Conservation (phyloP, 2,329 filamentous ascomycete species). For the Aschersonia sp. region DNA sequence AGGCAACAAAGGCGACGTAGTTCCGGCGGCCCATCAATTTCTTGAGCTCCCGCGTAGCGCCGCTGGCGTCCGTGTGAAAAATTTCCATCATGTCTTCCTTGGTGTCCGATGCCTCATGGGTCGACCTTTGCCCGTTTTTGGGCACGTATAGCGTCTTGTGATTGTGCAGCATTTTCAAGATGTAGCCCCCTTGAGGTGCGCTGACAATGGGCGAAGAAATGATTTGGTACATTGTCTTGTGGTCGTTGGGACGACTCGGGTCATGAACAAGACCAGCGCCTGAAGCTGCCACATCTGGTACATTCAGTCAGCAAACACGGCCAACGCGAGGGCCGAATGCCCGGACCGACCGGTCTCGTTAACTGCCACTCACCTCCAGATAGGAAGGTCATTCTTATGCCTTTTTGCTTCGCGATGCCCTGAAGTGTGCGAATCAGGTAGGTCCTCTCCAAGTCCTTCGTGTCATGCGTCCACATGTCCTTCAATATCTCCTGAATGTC, state of each 20-base stretch:
- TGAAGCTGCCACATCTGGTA: constrained; percentile 66
- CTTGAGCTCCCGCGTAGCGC: constrained; percentile 69
- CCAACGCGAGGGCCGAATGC: neutral
- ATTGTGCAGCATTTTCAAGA: constrained; percentile 90
- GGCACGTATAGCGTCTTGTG: constrained; percentile 88
- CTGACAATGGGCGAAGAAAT: constrained; percentile 90
- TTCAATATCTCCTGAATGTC: constrained; percentile 88
- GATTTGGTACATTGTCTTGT: constrained; percentile 99
- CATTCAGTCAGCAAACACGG: neutral
- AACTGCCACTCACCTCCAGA: constrained; percentile 53
- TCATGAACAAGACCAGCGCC: constrained; percentile 92
- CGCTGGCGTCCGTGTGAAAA: constrained; percentile 85
- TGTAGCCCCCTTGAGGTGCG: constrained; percentile 68
- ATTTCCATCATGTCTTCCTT: constrained; percentile 99
- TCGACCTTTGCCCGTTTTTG: constrained; percentile 66
- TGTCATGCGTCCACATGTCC: constrained; percentile 97
- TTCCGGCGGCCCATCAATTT: constrained; percentile 89
- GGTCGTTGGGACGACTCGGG: constrained; percentile 75
- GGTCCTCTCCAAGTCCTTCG: constrained; percentile 91
- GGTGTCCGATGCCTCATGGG: constrained; percentile 68
- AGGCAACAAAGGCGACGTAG: constrained; percentile 87
- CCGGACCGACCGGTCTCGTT: neutral
- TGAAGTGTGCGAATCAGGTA: constrained; percentile 94
- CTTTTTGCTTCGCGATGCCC: constrained; percentile 89
- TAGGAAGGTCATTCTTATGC: constrained; percentile 90